Percentiles rank a stretch among this genome's conserved stretches.
Conservation (phyloP, 805 yeast species). For the Candida namnaoensis region DNA sequence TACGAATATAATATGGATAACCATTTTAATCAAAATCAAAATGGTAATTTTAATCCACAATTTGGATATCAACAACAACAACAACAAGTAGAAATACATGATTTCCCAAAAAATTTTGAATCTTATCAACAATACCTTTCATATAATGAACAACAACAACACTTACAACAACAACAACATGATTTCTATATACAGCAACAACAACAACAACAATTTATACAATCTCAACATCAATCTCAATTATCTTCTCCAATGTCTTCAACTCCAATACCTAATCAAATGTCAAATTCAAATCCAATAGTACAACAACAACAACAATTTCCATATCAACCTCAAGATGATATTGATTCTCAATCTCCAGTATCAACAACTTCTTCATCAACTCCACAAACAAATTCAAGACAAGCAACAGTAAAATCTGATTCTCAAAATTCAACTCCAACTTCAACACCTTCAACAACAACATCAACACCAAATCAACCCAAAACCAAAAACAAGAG, state of each 20-base stretch:
- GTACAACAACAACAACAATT: not conserved
- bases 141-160: not conserved
- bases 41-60: too few relatives aligned
- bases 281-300: too few relatives aligned
- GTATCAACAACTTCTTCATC: not conserved
- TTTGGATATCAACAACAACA: too few relatives aligned
- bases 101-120: not conserved
- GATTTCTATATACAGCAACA: not conserved
- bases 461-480: not conserved
- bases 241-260: too few relatives aligned
- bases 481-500: conserved; percentile 22
- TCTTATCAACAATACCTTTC: too few relatives aligned
- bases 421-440: not conserved
- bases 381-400: not conserved
- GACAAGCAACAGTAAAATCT: not conserved
- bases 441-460: not conserved
- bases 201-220: not conserved
- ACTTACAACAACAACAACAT: not conserved
- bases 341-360: too few relatives aligned
- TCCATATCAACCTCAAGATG: too few relatives aligned
- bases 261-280: too few relatives aligned
- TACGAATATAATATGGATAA: too few relatives aligned
- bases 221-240: not conserved
- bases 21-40: too few relatives aligned
- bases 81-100: too few relatives aligned